phyloP scores from a whole-genome alignment of 2,329 filamentous ascomycete genomes.

The Paraphoma sp. region DNA sequence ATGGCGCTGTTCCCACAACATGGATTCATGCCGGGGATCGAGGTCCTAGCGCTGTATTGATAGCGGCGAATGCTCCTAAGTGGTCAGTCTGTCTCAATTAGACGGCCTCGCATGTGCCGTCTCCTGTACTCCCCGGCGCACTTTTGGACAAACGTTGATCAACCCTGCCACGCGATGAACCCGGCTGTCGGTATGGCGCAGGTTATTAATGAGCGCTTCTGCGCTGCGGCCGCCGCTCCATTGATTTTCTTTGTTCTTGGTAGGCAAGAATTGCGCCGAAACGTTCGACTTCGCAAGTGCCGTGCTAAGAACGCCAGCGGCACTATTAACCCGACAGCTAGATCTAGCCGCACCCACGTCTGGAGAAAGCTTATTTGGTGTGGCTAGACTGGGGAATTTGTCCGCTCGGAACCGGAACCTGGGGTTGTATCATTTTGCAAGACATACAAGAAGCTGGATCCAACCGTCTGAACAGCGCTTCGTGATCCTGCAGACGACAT shows the following conservation, averaged over 20 bases:
- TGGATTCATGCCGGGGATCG: background rate
- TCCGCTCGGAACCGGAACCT: background rate
- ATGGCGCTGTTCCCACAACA: background rate
- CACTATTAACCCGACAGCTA: background rate
- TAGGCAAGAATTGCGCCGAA: background rate
- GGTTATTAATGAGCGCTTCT: background rate
- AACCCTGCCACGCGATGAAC: background rate
- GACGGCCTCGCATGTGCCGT: background rate
- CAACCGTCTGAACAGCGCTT: background rate
- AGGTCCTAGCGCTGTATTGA: background rate
- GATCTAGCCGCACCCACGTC: background rate
- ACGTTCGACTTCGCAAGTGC: background rate
- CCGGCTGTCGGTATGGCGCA: background rate
- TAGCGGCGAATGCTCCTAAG: background rate
- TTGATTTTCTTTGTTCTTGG: background rate
- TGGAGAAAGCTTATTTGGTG: background rate
- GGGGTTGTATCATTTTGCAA: background rate
- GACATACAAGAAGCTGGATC: background rate
- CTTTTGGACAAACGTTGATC: background rate
- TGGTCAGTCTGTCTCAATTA: background rate
- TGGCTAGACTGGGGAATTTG: background rate
- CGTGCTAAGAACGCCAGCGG: background rate
- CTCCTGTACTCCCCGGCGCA: background rate
- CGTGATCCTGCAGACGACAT: background rate
- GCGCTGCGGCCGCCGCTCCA: background rate